A percentile compares a stretch with the other conserved stretches of the same genome.
These are phyloP conservation scores for Pseudisothecium myosuroides DNA, from an alignment of 225 moss, liverwort and hornwort genomes.

Conservation along the genomic window DNA sequence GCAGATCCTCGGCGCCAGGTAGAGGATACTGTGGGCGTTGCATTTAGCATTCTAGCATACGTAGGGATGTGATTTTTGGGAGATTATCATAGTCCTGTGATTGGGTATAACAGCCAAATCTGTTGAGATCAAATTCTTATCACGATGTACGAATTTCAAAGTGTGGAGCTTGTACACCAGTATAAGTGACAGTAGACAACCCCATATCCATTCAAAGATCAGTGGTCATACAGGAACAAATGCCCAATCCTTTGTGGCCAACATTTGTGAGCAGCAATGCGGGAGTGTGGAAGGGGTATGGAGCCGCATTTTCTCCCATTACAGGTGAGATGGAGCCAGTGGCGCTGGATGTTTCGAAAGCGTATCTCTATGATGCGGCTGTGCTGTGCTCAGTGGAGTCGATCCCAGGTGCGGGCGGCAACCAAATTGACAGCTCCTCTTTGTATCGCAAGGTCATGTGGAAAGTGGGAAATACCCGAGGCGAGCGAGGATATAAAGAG, in stretches of 20 bases:
- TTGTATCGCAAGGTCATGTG: slow-evolving; percentile 62
- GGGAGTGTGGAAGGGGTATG: slow-evolving; percentile 92
- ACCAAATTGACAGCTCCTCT: slow-evolving; percentile 6
- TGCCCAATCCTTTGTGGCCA: slow-evolving; percentile 56
- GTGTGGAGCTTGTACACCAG: neutral
- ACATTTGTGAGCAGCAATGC: slow-evolving; percentile 84
- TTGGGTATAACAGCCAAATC: neutral
- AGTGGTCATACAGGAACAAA: slow-evolving; percentile 42
- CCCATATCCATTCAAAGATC: neutral
- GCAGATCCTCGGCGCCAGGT: neutral
- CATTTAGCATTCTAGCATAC: neutral
- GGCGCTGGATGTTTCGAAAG: slow-evolving; percentile 46
- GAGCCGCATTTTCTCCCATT: slow-evolving; percentile 76
- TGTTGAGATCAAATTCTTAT: neutral
- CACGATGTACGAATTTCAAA: neutral
- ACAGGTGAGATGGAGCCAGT: slow-evolving; percentile 88
- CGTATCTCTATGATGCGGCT: slow-evolving; percentile 68
- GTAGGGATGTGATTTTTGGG: neutral
- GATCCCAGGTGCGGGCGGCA: slow-evolving; percentile 41
- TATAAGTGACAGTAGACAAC: neutral
- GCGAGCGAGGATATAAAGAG: slow-evolving; percentile 36
- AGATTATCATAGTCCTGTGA: neutral
- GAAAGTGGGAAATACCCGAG: slow-evolving; percentile 51
- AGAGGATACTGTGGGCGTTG: neutral
- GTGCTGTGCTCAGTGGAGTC: slow-evolving; percentile 56